These are phyloP conservation scores for Apophysomyces variabilis DNA, from an alignment of 371 early-diverging fungal genomes.

Conservation along the genomic window DNA sequence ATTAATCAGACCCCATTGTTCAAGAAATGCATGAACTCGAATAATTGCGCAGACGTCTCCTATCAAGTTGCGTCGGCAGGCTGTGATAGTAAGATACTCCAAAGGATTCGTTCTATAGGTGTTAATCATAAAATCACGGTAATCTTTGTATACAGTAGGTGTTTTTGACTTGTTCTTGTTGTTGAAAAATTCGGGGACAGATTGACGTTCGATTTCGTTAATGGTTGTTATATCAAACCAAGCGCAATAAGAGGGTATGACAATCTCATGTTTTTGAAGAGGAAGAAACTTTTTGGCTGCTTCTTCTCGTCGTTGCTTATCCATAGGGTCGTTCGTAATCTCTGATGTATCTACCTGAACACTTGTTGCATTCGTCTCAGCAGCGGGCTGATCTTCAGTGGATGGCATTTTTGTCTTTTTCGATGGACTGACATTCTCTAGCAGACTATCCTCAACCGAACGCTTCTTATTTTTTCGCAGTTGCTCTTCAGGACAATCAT, in stretches of 20 bases:
- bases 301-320: slow-evolving; percentile 58
- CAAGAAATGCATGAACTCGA: slow-evolving; percentile 95
- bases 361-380: not conserved
- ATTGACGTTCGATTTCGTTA: slow-evolving; percentile 86
- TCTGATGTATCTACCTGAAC: slow-evolving; percentile 21
- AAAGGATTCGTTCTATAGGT: slow-evolving; percentile 92
- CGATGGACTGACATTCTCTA: slow-evolving; percentile 5
- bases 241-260: slow-evolving; percentile 90
- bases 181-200: slow-evolving; percentile 97
- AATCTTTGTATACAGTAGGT: slow-evolving; percentile 92
- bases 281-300: slow-evolving; percentile 69
- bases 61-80: slow-evolving; percentile 92
- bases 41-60: slow-evolving; percentile 98
- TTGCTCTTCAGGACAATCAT: slow-evolving; percentile 34
- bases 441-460: slow-evolving; percentile 33
- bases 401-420: slow-evolving; percentile 26
- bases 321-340: slow-evolving; percentile 32
- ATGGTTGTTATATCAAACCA: slow-evolving; percentile 90
- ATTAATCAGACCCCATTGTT: slow-evolving; percentile 99
- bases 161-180: slow-evolving; percentile 90
- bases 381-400: not conserved
- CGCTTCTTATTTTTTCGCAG: slow-evolving; percentile 27
- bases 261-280: slow-evolving; percentile 78
- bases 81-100: slow-evolving; percentile 96
- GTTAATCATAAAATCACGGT: slow-evolving; percentile 97